A percentile compares a stretch with the other conserved stretches of the same genome.
Evolutionary conservation across 1,284 basidiomycete genomes (phyloP).

Genomic region (Leucocoprinus gongylophorus): DNA sequence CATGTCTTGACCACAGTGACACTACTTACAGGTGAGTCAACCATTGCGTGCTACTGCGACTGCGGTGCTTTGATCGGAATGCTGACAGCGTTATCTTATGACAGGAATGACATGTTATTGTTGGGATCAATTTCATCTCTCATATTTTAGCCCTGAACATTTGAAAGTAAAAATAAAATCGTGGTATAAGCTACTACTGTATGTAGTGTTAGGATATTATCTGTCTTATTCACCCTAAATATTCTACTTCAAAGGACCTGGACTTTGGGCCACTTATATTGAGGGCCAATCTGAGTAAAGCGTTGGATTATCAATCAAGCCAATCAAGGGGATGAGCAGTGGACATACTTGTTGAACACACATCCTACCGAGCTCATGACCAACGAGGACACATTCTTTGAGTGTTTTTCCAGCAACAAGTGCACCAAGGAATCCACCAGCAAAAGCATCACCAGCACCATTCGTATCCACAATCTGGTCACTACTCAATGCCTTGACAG

Average conservation of each 20-base stretch:
- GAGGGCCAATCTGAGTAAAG: slow-evolving; percentile 56
- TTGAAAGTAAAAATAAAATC: slow-evolving; percentile 10
- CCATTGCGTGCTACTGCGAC: background rate
- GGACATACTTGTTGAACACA: slow-evolving; percentile 77
- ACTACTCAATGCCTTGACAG: slow-evolving; percentile 57
- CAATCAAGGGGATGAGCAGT: background rate
- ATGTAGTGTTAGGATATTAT: background rate
- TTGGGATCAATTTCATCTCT: too few relatives aligned
- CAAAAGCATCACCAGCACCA: slow-evolving; percentile 98
- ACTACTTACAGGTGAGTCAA: background rate
- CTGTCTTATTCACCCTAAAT: background rate
- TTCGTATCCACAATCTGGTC: slow-evolving; percentile 94
- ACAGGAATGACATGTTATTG: background rate
- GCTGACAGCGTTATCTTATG: background rate
- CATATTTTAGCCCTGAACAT: too few relatives aligned
- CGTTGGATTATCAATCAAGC: background rate
- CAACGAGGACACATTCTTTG: slow-evolving; percentile 76
- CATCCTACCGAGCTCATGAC: slow-evolving; percentile 88
- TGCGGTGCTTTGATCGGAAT: background rate
- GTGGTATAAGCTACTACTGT: slow-evolving; percentile 6
- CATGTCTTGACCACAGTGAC: background rate
- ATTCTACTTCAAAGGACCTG: slow-evolving; percentile 42
- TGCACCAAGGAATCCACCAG: slow-evolving; percentile 94
- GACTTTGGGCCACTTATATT: slow-evolving; percentile 76
- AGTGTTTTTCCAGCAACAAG: slow-evolving; percentile 75